Evolutionary conservation across 495 filamentous ascomycete species (phyloP).

Genomic region (Massariosphaeria phaeospora): DNA sequence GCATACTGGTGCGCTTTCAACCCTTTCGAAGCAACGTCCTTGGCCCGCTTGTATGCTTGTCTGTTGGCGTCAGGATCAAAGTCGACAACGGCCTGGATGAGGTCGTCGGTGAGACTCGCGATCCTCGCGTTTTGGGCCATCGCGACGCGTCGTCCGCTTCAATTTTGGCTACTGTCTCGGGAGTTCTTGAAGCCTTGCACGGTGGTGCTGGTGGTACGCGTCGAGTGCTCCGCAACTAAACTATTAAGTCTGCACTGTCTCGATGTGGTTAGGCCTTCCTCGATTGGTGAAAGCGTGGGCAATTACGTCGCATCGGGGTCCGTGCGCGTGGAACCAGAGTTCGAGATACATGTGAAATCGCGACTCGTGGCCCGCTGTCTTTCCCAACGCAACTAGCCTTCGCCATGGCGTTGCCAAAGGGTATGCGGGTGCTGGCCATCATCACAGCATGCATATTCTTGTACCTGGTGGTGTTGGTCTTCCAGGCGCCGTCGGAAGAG

Average conservation of each 20-base stretch:
- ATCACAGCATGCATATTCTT: conserved; percentile 64
- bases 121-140: conserved; percentile 50
- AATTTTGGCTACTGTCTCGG: not conserved
- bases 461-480: conserved; percentile 69
- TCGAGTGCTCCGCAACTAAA: no score
- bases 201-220: not conserved
- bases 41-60: conserved; percentile 46
- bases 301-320: no score
- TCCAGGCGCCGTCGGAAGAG: conserved; percentile 44
- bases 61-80: conserved; percentile 29
- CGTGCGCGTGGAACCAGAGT: not conserved
- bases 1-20: conserved; percentile 58
- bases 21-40: conserved; percentile 48
- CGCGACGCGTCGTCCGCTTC: not conserved
- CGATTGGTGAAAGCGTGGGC: no score
- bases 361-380: not conserved
- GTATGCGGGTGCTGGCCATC: conserved; percentile 71
- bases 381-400: not conserved
- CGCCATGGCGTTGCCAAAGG: conserved; percentile 73
- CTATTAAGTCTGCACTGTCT: no score
- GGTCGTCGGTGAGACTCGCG: conserved; percentile 50
- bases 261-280: no score
- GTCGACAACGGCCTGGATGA: conserved; percentile 45
- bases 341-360: not conserved
- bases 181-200: not conserved